Base-by-base conservation (phyloP, 768 basidiomycete species). In the Leccinum arenicola region DNA sequence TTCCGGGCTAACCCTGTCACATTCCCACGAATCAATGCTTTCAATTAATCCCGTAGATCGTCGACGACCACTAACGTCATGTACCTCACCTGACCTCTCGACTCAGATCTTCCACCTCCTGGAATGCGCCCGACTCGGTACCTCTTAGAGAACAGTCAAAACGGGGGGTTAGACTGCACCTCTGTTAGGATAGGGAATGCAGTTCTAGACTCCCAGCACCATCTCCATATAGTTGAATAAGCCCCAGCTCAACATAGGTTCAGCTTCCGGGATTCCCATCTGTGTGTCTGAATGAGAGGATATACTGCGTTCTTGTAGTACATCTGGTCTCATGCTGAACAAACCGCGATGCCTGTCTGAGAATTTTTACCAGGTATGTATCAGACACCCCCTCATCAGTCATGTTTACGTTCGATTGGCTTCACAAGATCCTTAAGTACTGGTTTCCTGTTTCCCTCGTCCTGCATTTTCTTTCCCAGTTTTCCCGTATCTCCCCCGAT, bases 261-360 rank as follows among this genome's bases (percentile, higher is more conserved):
- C 33, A 52, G 12, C 23, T 31, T 50, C 31, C 57, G 15, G 52
- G 31, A 45, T 47, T 55, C 52, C 52, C 53, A 47, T 25, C 31
- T 31, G 19, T 33, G 17, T 25, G 29, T 33, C 38, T 14, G 21
- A 38, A 31, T 45, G 35, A 54, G 56, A 43, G 40, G 38, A 53
- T 27, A 11, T 29, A 17, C 25, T 43, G 52, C 17, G 12, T 19
- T 38, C 53, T 12, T 47, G 50, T 25, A 48, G 35, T 53, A 53
- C 17, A 38, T 25, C 33, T 23, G 21, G 21, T 27, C 36, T 54
- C 52, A 40, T 50, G 52, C 35, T n/a, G 36, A 50, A 48, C 56
- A 54, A 58, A 57, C 19, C 36, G 48, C 27, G 29, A 58, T 56
- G 45, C 19, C n/a, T 40, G 27, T 48, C 14, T 25, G 47, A 48